Base-by-base conservation (phyloP, 441 rosid species). In the Arabidopsis lyrata region DNA sequence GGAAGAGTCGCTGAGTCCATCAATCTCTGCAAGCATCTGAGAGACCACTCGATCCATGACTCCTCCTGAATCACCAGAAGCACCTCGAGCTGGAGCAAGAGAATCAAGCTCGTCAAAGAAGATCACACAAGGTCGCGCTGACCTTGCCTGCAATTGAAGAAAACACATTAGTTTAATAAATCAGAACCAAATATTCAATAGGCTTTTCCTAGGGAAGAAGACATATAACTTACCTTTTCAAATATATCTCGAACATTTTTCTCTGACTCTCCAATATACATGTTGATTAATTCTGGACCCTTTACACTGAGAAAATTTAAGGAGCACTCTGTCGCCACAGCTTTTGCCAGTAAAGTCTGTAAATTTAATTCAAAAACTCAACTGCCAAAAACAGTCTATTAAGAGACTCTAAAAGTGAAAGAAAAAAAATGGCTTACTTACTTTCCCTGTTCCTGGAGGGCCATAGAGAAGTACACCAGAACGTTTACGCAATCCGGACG, bases 21-120 rank as follows among this genome's bases (percentile, higher is more conserved):
- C 99, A 39, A 95, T 95, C 86, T 95, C 99, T 16, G 99, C 99
- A 70, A 95, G 99, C 96, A 95, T 90, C 93, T 95, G 98, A 76
- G 99, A 95, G 77, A 95, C 99, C 56, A 95, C 99, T 84, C 97
- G 82, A 67, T 95, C 99, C 99, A 92, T 95, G 34, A 95, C 97
- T 69, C 98, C 99, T 50, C 99, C 98, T 11, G 98, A 95, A 84
- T 95, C 98, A 71, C 99, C 98, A 22, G 97, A 84, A 70, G 99
- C 97, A 62, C 99, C 99, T 38, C 98, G 86, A 71, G 99, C 99
- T 50, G 98, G 99, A 84, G 98, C 99, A 66, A 95, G 94, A 73
- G 99, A 95, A 86, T 92, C 98, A 47, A 95, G 96, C 81, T 95
- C 98, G 70, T 95, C 99, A 81, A 95, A 95, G 88, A 95, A 95